Base-by-base conservation (phyloP, 768 basidiomycete species). In the Glaciozyma martinii region DNA sequence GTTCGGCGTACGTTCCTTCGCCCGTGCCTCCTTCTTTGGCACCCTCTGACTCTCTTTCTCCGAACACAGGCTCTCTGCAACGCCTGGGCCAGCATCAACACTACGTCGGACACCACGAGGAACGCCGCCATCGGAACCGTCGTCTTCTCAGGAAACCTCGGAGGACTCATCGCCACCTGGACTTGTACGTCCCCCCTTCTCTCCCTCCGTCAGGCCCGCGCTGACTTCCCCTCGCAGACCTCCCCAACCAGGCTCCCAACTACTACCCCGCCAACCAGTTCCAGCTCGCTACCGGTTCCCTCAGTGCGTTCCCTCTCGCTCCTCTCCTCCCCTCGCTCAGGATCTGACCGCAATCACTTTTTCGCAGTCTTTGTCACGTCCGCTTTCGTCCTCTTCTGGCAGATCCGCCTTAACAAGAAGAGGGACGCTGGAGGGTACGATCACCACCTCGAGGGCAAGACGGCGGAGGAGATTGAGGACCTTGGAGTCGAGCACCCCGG, bases 81-180 rank as follows among this genome's bases (percentile, higher is more conserved):
- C 19, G 65, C 70, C 3, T 70, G 67, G 63, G 62, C 62, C 3
- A 58, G 64, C 1, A 65, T 66, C 43, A 75, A 75, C 59, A 57
- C 29, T 1, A 54, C 70, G 3, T 61, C 56, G 6, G 72, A 74
- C 53, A 66, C 71, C 1, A 68, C 63, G 0, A 53, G 74, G 3
- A 66, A 70, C 0, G 59, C 60, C 1, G 68, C 69, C 8, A 61
- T 74, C 29, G 73, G 66, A 3, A 55, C 50, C 18, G 66, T 59
- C 44, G 72, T 72, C n/a, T 60, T 72, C 61, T n/a, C 59, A 6
- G 72, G 74, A 16, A 72, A 70, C 54, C n/a, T 66, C 30, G 73
- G 73, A 3, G 69, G 65, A 0, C 33, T 74, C 3, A 59, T 74
- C 18, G 56, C 67, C 3, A 71, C 72, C 37, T 74, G 73, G 73